Base-by-base conservation (phyloP, 805 yeast genomes). In the Starmerella apis region DNA sequence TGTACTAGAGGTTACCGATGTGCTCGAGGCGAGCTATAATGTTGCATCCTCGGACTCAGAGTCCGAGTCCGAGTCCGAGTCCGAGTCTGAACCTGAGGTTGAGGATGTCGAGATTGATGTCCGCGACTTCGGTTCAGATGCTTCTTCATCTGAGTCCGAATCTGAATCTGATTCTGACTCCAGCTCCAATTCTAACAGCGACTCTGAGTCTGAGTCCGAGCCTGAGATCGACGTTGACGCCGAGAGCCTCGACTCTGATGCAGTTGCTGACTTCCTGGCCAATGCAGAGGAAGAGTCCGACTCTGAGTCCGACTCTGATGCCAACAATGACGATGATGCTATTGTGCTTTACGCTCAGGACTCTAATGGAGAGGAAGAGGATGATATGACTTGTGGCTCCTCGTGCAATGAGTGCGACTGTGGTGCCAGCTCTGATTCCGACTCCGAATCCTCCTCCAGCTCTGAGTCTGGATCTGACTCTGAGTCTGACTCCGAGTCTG, bases 231-330 rank as follows among this genome's bases (percentile, higher is more conserved):
- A 52, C 19, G 43, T 52, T 14, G 50, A 56, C 41, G 58, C 50
- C 50, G 59, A 53, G 48, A 54, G 54, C 48, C 54, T 56, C 27
- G 58, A 56, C 51, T 55, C 56, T 20, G 59, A 55, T 19, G 61
- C 47, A 33, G 59, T 54, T 3, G 54, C 51, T 23, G 58, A 44
- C 28, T 51, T 52, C 52, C 39, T 55, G n/a, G 58, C 59, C 41
- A 38, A 48, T 39, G 59, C 47, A 19, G 59, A 56, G 52, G 47
- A 37, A 19, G 53, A 48, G 42, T 46, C 51, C 10, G 37, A 28
- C 42, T 46, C 50, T 16, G 50, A 41, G 22, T 41, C 49, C 27
- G 57, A 54, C 37, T 20, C 46, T 10, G 57, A 54, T 22, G 37
- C 16, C 10, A 52, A 11, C 30, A 27, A 47, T 35, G 25, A 36